phyloP scores from a whole-genome alignment of 2,329 filamentous ascomycete species.

The Alternaria gansuensis region DNA sequence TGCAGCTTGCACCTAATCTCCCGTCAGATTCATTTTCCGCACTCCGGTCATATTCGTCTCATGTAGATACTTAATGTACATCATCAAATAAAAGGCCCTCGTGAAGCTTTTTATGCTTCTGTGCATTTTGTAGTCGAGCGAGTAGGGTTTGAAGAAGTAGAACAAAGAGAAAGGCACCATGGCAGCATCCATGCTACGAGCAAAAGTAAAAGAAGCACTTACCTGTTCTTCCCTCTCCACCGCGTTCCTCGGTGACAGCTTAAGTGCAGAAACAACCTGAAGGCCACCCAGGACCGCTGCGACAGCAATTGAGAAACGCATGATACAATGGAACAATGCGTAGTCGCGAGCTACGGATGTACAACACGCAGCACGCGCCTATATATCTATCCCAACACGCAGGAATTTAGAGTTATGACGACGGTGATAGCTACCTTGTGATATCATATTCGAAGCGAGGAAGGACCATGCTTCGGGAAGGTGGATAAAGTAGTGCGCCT shows the following conservation, averaged over 20 bases:
- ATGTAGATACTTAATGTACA: neutral
- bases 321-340: conserved; percentile 18
- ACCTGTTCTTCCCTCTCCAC: conserved; percentile 38
- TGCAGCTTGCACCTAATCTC: conserved; percentile 27
- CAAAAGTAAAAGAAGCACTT: conserved; percentile 12
- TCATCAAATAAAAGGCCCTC: neutral
- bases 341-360: conserved; percentile 6
- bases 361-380: conserved; percentile 2
- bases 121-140: neutral
- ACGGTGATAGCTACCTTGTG: conserved; percentile 13
- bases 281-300: conserved; percentile 38
- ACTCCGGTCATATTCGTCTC: neutral
- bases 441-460: conserved; percentile 17
- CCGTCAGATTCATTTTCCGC: conserved; percentile 7
- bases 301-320: conserved; percentile 40
- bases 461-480: conserved; percentile 38
- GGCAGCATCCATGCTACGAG: neutral
- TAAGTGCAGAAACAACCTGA: conserved; percentile 36
- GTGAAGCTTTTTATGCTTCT: neutral
- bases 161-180: neutral
- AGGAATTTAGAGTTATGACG: neutral
- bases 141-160: neutral
- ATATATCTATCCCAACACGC: conserved; percentile 17
- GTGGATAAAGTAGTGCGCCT: conserved; percentile 33
- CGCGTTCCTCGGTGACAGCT: conserved; percentile 26